Percentiles rank a stretch among this genome's conserved stretches.
phyloP scores from a whole-genome alignment of 108 stramenopile genomes.

The Parietichytrium sp. region DNA sequence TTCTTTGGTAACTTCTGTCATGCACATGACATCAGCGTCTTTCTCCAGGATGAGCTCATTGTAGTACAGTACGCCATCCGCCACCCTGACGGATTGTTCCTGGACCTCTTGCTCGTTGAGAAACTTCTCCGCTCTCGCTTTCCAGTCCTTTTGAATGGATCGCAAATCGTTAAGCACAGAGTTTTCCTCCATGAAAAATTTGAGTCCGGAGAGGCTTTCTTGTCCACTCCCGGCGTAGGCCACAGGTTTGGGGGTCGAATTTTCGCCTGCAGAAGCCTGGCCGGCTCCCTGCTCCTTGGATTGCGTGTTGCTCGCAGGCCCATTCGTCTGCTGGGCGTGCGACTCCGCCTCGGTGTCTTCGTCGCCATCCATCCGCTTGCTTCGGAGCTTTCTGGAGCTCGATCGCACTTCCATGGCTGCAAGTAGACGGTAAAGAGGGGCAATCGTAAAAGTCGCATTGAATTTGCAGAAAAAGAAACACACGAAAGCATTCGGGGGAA shows the following conservation, averaged over 20 bases:
- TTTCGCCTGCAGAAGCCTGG: not conserved
- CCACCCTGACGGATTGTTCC: conserved; percentile 8
- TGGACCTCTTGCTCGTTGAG: not conserved
- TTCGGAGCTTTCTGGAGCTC: conserved; percentile 24
- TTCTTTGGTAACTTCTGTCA: conserved; percentile 22
- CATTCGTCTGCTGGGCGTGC: not conserved
- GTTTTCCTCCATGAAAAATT: conserved; percentile 32
- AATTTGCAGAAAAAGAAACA: no score
- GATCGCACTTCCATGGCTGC: not conserved
- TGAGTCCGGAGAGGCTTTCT: not conserved
- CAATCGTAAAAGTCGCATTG: no score
- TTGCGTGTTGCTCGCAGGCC: not conserved
- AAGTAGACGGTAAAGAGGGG: no score
- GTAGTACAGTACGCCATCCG: conserved; percentile 10
- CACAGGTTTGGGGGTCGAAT: not conserved
- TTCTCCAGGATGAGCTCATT: conserved; percentile 27
- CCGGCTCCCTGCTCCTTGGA: not conserved
- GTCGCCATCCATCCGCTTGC: not conserved
- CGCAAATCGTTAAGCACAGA: not conserved
- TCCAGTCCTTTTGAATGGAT: conserved; percentile 18
- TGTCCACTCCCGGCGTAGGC: not conserved
- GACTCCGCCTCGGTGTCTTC: not conserved
- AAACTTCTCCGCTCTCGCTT: conserved; percentile 4
- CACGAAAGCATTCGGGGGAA: no score
- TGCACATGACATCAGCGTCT: not conserved